Conservation (phyloP, 2,329 filamentous ascomycete species). For the Albifimbria verrucaria region DNA sequence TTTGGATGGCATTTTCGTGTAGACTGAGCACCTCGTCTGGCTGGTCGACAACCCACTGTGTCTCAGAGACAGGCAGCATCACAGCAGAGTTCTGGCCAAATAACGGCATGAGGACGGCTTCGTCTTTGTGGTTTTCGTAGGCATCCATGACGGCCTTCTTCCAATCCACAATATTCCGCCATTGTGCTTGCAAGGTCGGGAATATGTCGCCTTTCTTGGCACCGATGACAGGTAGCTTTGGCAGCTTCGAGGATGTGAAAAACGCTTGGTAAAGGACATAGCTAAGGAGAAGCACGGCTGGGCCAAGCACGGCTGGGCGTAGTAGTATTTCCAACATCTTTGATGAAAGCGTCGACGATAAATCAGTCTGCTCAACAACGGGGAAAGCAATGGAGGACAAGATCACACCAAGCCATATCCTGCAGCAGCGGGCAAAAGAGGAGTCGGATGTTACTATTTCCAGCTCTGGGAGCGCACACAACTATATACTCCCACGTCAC, state of each 20-base stretch:
- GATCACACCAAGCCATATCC: too few relatives aligned
- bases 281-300: background rate
- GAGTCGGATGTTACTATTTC: too few relatives aligned
- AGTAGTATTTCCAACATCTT: background rate
- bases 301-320: background rate
- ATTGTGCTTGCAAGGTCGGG: background rate
- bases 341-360: background rate
- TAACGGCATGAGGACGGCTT: background rate
- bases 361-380: too few relatives aligned
- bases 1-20: background rate
- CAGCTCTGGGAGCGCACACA: too few relatives aligned
- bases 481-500: too few relatives aligned
- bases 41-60: constrained; percentile 4
- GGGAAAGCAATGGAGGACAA: too few relatives aligned
- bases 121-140: background rate
- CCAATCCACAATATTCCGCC: background rate
- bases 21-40: constrained; percentile 1
- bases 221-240: background rate
- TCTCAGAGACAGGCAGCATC: background rate
- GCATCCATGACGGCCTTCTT: background rate
- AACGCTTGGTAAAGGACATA: background rate
- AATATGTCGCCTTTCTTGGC: background rate
- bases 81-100: background rate
- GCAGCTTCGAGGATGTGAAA: background rate
- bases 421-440: too few relatives aligned